Evolutionary conservation across 2,329 filamentous ascomycete genomes (phyloP).

Genomic region (Fusarium circinatum): DNA sequence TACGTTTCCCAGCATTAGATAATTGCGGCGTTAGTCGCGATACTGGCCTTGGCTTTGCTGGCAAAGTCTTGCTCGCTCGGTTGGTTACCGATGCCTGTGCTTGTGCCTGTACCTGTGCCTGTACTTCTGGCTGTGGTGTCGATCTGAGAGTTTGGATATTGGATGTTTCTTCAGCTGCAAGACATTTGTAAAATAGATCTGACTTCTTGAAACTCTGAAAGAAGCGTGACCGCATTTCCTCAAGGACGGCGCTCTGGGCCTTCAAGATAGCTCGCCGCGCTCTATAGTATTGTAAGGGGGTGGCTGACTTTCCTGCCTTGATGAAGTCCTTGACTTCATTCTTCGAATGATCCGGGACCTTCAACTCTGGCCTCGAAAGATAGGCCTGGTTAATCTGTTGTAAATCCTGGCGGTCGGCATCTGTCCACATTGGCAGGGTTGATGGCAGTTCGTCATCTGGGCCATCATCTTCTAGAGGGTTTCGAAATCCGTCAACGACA

Average conservation of each 20-base stretch:
- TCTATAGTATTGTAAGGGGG: constrained; percentile 81
- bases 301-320: constrained; percentile 78
- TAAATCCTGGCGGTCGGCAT: constrained; percentile 86
- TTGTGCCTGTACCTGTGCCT: constrained; percentile 30
- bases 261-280: constrained; percentile 84
- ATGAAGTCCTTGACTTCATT: constrained; percentile 81
- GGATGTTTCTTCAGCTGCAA: constrained; percentile 84
- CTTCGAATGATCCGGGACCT: constrained; percentile 76
- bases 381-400: constrained; percentile 94
- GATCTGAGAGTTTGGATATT: constrained; percentile 44
- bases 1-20: constrained; percentile 52
- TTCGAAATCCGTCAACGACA: constrained; percentile 95
- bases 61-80: constrained; percentile 51
- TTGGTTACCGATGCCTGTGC: constrained; percentile 40
- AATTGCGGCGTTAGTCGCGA: constrained; percentile 54
- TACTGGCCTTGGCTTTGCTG: constrained; percentile 57
- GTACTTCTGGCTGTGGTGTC: constrained; percentile 30
- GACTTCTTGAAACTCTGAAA: constrained; percentile 91
- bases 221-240: constrained; percentile 83
- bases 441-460: constrained; percentile 70
- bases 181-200: constrained; percentile 94
- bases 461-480: constrained; percentile 86
- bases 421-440: constrained; percentile 75
- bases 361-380: constrained; percentile 82
- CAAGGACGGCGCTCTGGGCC: constrained; percentile 83